A percentile compares a stretch with the other conserved stretches of the same genome.
These are phyloP conservation scores for Dacryopinax spathularia DNA, from an alignment of 768 basidiomycete species.

Conservation along the genomic window DNA sequence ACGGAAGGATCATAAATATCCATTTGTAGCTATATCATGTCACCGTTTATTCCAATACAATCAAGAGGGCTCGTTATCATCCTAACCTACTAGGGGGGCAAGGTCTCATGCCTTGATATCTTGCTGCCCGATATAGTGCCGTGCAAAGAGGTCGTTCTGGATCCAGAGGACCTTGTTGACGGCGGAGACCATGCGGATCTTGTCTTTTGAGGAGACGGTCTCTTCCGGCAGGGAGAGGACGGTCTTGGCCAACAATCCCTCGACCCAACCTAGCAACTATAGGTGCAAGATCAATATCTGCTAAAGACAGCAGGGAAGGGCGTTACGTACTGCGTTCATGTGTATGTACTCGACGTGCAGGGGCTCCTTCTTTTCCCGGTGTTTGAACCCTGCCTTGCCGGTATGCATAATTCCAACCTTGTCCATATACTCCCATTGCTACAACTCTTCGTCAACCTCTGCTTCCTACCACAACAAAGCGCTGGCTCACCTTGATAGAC, in stretches of 20 bases:
- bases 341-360: neutral
- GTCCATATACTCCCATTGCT: conserved; percentile 7
- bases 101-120: too few species aligned
- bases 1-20: neutral
- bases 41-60: too few species aligned
- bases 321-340: neutral
- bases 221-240: neutral
- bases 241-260: neutral
- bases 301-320: neutral
- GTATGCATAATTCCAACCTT: conserved; percentile 11
- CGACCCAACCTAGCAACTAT: neutral
- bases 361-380: neutral
- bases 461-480: too few species aligned
- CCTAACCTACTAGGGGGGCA: too few species aligned
- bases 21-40: neutral
- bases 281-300: too few species aligned
- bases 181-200: neutral
- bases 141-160: conserved; percentile 10
- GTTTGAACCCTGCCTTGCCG: conserved; percentile 2
- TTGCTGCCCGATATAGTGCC: conserved; percentile 4
- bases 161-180: conserved; percentile 10
- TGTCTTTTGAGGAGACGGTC: neutral
- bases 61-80: too few species aligned
- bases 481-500: neutral
- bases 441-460: neutral